phyloP scores from a whole-genome alignment of 768 basidiomycete genomes.

The Mycena amicta region DNA sequence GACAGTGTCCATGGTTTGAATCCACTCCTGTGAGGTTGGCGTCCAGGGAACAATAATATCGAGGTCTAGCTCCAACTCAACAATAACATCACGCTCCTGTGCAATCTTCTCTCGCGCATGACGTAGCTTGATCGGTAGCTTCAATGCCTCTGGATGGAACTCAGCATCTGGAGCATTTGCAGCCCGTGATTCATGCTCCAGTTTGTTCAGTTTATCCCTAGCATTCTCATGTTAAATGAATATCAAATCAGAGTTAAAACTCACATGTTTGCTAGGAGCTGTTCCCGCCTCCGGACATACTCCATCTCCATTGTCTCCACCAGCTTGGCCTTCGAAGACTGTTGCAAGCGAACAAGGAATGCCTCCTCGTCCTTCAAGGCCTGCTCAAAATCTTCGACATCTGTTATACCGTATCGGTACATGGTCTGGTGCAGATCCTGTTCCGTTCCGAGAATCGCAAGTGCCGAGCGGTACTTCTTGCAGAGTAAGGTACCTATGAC shows the following conservation, averaged over 20 bases:
- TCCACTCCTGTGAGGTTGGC: slow-evolving; percentile 8
- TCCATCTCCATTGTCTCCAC: background rate
- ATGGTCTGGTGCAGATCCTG: background rate
- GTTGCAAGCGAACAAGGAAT: background rate
- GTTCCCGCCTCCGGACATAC: background rate
- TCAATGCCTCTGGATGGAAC: slow-evolving; percentile 1
- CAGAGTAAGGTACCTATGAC: slow-evolving; percentile 6
- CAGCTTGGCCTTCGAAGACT: background rate
- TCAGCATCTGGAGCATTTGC: background rate
- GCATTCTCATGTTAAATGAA: too few species aligned
- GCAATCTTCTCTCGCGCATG: slow-evolving; percentile 18
- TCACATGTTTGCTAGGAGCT: background rate
- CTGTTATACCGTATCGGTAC: background rate
- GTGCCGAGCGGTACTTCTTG: slow-evolving; percentile 9
- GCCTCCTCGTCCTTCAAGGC: background rate
- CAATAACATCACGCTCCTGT: slow-evolving; percentile 1
- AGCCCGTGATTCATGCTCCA: background rate
- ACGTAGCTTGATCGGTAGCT: background rate
- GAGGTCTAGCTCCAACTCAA: slow-evolving; percentile 19
- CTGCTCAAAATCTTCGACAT: background rate
- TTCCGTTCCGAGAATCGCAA: background rate
- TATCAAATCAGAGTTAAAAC: background rate
- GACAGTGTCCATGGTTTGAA: background rate
- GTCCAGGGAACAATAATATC: slow-evolving; percentile 18
- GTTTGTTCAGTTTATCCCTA: background rate